Evolutionary conservation across 2,329 filamentous ascomycete genomes (phyloP), one percentile per base, ranked within the genome.

Genomic region (Hypoxylon sp.): DNA sequence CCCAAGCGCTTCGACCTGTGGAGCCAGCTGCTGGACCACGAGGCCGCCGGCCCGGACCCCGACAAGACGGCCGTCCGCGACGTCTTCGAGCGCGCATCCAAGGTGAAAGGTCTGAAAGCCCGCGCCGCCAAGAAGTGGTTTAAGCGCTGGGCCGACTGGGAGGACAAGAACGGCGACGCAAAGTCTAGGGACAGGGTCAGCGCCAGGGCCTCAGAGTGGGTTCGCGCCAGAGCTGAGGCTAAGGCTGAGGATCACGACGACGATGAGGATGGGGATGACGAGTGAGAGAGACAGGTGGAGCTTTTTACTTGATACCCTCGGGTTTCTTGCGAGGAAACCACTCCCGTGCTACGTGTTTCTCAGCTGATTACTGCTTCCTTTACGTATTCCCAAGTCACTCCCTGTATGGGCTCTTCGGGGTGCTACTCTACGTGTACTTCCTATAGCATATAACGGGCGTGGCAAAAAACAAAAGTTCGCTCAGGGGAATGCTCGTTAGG

Each of bases 1-100:
- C 91, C 92, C 41, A 96, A 96, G 80, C 91, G 92, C 73, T 86
- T 92, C 58, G 92, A 97, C 72, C 80, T 98, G 48, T 98, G 94
- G 94, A 95, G 92, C 74, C 88, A 96, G 75, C 87, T 96, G 64
- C 78, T 97, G 1, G 92, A 97, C 71, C 82, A 97, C 53, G 95
- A 99, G 78, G 85, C 86, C 55, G 77, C 74, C 13, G 70, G n/a
- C n/a, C n/a, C 72, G n/a, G 81, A 82, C 29, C 73, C 74, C 9
- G 83, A 87, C 50, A 69, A 71, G 47, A 72, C 77, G 1, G 81
- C 81, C 29, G 84, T 93, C 23, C 83, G 92, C 43, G 87, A 88
- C 58, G 78, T 98, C 43, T 98, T 95, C 72, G 92, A 96, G 77
- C 83, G 93, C 38, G 89, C 93, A 70, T 81, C 84, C 21, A 86